Evolutionary conservation across 2,329 filamentous ascomycete species (phyloP), one percentile per base, ranked within the genome.

Genomic region (Ophioceras dolichostomum): DNA sequence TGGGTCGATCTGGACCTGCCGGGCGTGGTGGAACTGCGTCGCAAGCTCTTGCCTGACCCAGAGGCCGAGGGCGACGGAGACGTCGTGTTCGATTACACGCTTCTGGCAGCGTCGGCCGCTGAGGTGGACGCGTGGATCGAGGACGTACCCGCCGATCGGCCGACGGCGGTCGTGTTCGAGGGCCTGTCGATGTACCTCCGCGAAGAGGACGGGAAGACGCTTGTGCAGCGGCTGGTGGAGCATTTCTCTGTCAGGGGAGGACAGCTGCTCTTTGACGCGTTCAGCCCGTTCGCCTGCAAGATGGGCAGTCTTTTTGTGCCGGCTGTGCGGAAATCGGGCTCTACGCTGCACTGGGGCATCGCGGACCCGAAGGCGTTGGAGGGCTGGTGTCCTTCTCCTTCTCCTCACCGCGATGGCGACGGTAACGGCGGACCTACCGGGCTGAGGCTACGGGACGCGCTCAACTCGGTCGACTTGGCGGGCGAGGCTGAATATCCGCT

Each of bases 1-100:
- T 58, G 56, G 57, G 47, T 59, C 38, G 56, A 59, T 24, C 40
- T 56, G 17, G 57, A 60, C 35, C 38, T 57, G 13, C 53, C 53
- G 26, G 54, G 57, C 13, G 55, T 58, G 8, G 42, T 57, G n/a
- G 47, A 47, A 5, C 44, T 59, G 27, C 54, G 57, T 5, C 37
- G 39, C 7, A 45, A 45, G 27, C 40, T 58, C 4, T 43, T 52
- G 2, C 44, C 49, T 3, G 34, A 39, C 10, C 45, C 48, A 2
- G 29, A 37, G 28, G 19, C 17, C 17, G 35, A 28, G 6, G 44
- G 45, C 19, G n/a, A n/a, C n/a, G n/a, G n/a, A n/a, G n/a, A n/a
- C n/a, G n/a, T n/a, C n/a, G n/a, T n/a, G n/a, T n/a, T n/a, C n/a
- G 48, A 53, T 18, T 59, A 59, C 37, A 37, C 13, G 2, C 41